These are phyloP conservation scores for Chrysopogon serrulatus DNA, from an alignment of 176 grass and related monocot genomes.

Conservation along the genomic window DNA sequence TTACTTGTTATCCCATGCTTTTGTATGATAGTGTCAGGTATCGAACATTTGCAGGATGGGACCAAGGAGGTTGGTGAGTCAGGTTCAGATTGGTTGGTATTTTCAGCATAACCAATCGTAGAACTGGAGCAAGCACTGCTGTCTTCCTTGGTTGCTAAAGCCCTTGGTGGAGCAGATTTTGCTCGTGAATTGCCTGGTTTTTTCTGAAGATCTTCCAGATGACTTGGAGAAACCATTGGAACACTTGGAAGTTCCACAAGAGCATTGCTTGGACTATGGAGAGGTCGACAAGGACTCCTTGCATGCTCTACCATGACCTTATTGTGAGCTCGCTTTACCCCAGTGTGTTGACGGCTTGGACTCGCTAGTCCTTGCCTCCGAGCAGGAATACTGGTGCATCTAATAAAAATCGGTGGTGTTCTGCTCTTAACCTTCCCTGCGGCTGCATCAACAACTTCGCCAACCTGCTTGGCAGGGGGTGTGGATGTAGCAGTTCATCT, in stretches of 20 bases:
- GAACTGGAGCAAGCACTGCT: constrained; percentile 23
- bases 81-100: constrained; percentile 35
- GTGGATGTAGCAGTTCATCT: constrained; percentile 35
- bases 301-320: constrained; percentile 35
- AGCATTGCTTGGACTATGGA: constrained; percentile 20
- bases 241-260: constrained; percentile 15
- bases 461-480: constrained; percentile 43
- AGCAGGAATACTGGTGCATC: constrained; percentile 33
- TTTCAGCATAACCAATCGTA: constrained; percentile 22
- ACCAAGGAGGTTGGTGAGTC: constrained; percentile 30
- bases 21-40: constrained; percentile 28
- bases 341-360: constrained; percentile 46
- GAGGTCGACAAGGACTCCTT: constrained; percentile 42
- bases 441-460: constrained; percentile 26
- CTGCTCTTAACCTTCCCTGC: constrained; percentile 46
- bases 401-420: constrained; percentile 32
- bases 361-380: constrained; percentile 32
- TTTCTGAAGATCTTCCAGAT: constrained; percentile 27
- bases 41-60: constrained; percentile 28
- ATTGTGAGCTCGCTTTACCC: constrained; percentile 41
- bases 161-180: constrained; percentile 36
- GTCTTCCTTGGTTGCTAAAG: constrained; percentile 28
- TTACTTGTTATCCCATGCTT: constrained; percentile 30
- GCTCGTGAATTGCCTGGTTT: constrained; percentile 18
- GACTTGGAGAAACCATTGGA: constrained; percentile 32